Percentiles rank a stretch among this genome's conserved stretches.
Evolutionary conservation across 176 grass and related monocot genomes (phyloP).

Genomic region (Stipa capillata): DNA sequence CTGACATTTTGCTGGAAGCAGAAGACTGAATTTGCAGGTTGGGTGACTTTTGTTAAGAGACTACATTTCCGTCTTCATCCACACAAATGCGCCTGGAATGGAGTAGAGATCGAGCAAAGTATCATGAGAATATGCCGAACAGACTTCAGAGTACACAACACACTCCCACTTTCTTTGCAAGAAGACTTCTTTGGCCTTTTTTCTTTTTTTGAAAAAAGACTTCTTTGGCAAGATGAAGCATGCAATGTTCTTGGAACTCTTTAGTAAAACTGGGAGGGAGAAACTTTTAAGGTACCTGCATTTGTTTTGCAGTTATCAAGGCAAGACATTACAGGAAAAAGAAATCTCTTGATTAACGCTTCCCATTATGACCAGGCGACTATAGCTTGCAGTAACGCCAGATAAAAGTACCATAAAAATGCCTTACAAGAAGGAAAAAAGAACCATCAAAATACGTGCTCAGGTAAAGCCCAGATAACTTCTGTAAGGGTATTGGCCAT

Average conservation of each 20-base stretch:
- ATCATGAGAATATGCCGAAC: conserved; percentile 26
- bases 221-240: not conserved
- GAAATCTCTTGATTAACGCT: not conserved
- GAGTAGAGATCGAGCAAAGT: conserved; percentile 36
- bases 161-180: not conserved
- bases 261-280: not conserved
- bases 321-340: not conserved
- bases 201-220: not conserved
- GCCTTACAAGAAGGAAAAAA: not conserved
- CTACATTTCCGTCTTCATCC: not conserved
- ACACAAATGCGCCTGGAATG: conserved; percentile 18
- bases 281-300: not conserved
- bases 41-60: not conserved
- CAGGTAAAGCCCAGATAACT: conserved; percentile 2
- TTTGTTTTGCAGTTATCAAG: conserved; percentile 7
- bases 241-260: not conserved
- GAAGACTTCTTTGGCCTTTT: too few species aligned
- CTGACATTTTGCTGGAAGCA: conserved; percentile 31
- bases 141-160: conserved; percentile 14
- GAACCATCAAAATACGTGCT: conserved; percentile 25
- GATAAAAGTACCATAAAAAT: conserved; percentile 13
- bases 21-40: not conserved
- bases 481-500: not conserved
- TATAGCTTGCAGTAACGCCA: not conserved
- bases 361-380: not conserved